phyloP scores from a whole-genome alignment of 306 rosid genomes.

The Cicer judaicum region DNA sequence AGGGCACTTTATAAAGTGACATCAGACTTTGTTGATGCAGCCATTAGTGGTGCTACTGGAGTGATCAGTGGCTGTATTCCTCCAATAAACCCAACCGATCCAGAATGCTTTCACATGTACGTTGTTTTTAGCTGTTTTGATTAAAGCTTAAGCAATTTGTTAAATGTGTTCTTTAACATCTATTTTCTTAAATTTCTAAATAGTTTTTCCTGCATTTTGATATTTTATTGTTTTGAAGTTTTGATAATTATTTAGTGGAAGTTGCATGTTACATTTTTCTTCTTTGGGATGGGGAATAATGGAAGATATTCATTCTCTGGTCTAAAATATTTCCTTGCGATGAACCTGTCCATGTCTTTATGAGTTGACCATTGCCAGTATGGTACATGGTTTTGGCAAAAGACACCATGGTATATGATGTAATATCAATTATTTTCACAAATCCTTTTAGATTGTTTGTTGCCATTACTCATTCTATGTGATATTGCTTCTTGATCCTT shows the following conservation, averaged over 20 bases:
- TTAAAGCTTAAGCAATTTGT: slow-evolving; percentile 22
- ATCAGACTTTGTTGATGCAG: slow-evolving; percentile 97
- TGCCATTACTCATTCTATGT: slow-evolving; percentile 15
- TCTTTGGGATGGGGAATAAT: slow-evolving; percentile 15
- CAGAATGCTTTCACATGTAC: slow-evolving; percentile 99
- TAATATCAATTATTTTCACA: not conserved
- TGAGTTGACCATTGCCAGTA: slow-evolving; percentile 20
- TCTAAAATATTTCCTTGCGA: slow-evolving; percentile 1
- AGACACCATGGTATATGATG: not conserved
- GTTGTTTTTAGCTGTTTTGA: slow-evolving; percentile 47
- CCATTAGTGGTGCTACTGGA: slow-evolving; percentile 91
- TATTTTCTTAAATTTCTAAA: not conserved
- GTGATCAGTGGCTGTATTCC: slow-evolving; percentile 95
- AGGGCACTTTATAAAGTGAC: slow-evolving; percentile 99
- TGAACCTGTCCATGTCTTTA: slow-evolving; percentile 27
- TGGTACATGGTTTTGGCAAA: slow-evolving; percentile 24
- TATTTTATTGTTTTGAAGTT: slow-evolving; percentile 17
- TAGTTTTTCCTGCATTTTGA: slow-evolving; percentile 24
- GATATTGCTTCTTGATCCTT: not conserved
- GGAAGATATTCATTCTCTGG: slow-evolving; percentile 11
- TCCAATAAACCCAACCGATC: slow-evolving; percentile 98
- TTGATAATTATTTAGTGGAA: slow-evolving; percentile 21
- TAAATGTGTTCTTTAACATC: slow-evolving; percentile 9
- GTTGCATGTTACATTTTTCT: slow-evolving; percentile 33
- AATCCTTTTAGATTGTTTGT: slow-evolving; percentile 21